phyloP scores from a whole-genome alignment of 192 early-diverging fungal species.

The Haplosporangium gracile region DNA sequence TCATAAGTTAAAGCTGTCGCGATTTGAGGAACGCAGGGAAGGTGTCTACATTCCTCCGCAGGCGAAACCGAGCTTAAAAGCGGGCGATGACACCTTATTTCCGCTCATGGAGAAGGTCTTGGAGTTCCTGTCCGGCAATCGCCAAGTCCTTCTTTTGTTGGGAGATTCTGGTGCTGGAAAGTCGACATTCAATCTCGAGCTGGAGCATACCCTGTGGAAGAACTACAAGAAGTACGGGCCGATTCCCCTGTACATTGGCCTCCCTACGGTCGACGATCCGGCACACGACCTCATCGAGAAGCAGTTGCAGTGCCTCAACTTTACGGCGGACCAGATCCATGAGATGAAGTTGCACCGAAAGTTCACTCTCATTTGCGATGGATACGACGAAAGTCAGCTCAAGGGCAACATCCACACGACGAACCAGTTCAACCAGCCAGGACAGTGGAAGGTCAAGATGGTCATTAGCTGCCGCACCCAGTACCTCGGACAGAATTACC shows the following conservation, averaged over 20 bases:
- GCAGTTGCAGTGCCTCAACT: background rate
- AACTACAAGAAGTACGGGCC: background rate
- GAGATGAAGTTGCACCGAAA: background rate
- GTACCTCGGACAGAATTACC: background rate
- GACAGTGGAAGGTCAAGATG: background rate
- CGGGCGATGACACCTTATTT: background rate
- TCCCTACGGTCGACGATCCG: background rate
- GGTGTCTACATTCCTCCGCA: background rate
- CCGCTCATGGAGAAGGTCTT: background rate
- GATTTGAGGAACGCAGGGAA: background rate
- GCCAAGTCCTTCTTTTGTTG: background rate
- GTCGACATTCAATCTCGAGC: background rate
- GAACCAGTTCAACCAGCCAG: background rate
- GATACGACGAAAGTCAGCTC: slow-evolving; percentile 3
- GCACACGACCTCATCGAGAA: background rate
- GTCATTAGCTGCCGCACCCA: background rate
- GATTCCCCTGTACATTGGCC: background rate
- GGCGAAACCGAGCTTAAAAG: too few species aligned
- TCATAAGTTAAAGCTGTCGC: too few species aligned
- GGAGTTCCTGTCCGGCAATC: background rate
- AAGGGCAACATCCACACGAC: background rate
- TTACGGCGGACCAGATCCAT: background rate
- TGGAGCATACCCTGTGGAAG: background rate
- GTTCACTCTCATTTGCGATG: background rate
- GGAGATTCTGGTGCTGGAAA: background rate